Evolutionary conservation across 139 green algal species (phyloP).

Genomic region (Raphidocelis subcapitata): DNA sequence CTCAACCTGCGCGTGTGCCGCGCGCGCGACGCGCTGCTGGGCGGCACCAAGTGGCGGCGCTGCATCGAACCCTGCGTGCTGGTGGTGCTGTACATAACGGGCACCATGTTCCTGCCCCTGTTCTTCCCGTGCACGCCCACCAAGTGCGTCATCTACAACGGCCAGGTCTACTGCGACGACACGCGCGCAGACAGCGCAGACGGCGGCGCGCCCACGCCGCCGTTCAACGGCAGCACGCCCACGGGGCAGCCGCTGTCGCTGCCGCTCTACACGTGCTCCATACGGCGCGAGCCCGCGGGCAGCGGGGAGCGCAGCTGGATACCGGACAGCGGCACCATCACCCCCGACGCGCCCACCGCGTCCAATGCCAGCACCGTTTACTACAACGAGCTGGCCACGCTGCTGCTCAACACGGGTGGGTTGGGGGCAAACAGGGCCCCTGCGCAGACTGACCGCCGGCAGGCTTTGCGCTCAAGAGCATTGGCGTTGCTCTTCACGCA

Average conservation of each 20-base stretch:
- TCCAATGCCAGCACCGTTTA: slow-evolving; percentile 36
- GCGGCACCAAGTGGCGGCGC: slow-evolving; percentile 38
- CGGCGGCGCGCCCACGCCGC: slow-evolving; percentile 8
- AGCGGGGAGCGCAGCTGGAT: slow-evolving; percentile 22
- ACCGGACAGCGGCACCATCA: slow-evolving; percentile 23
- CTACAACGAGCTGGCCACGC: slow-evolving; percentile 89
- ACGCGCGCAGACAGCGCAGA: slow-evolving; percentile 6
- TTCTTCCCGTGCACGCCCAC: slow-evolving; percentile 79
- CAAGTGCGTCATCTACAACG: slow-evolving; percentile 51
- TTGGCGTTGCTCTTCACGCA: too few relatives aligned
- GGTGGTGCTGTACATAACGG: slow-evolving; percentile 75
- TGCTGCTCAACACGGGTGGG: slow-evolving; percentile 65
- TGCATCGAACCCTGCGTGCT: slow-evolving; percentile 75
- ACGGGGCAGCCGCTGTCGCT: slow-evolving; percentile 48
- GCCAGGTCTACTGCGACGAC: slow-evolving; percentile 30
- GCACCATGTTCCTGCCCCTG: slow-evolving; percentile 78
- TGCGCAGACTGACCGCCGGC: too few relatives aligned
- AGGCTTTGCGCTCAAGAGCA: too few relatives aligned
- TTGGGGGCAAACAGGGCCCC: too few relatives aligned
- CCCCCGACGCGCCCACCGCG: slow-evolving; percentile 14
- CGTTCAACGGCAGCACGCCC: too few relatives aligned
- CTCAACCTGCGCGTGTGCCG: slow-evolving; percentile 66
- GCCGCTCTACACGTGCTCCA: slow-evolving; percentile 71
- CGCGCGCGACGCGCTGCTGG: slow-evolving; percentile 10
- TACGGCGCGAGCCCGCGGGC: neutral